Percentiles rank a stretch among this genome's conserved stretches.
These are phyloP conservation scores for Torulaspora franciscae DNA, from an alignment of 805 yeast species.

Conservation along the genomic window DNA sequence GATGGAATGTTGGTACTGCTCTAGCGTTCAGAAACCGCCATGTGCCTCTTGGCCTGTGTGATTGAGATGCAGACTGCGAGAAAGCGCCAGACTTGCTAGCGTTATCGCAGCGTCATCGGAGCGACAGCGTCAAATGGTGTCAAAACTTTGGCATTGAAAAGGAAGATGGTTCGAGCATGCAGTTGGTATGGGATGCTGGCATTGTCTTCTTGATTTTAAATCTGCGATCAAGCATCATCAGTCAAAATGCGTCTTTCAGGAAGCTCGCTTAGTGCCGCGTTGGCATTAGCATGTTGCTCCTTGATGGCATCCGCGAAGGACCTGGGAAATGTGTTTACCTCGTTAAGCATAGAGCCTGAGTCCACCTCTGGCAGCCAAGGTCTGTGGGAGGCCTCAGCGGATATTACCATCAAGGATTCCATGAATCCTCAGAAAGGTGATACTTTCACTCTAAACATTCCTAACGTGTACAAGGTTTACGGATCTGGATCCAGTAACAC, in stretches of 20 bases:
- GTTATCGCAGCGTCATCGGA: too few species aligned
- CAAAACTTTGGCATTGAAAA: too few species aligned
- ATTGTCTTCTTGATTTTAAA: background rate
- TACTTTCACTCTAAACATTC: constrained; percentile 12
- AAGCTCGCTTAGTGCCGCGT: constrained; percentile 5
- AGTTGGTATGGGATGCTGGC: background rate
- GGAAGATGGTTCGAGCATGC: background rate
- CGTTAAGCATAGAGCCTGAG: constrained; percentile 6
- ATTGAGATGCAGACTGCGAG: too few species aligned
- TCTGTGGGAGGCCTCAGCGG: constrained; percentile 13
- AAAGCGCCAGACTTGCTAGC: too few species aligned
- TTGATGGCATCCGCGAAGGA: constrained; percentile 12
- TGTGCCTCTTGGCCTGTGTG: too few species aligned
- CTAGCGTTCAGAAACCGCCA: too few species aligned
- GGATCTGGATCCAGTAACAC: constrained; percentile 7
- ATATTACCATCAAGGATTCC: constrained; percentile 10
- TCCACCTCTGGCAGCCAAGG: constrained; percentile 2
- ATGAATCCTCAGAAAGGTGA: constrained; percentile 15
- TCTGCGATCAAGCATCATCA: background rate
- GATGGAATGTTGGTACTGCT: too few species aligned
- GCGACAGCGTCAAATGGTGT: too few species aligned
- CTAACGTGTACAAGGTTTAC: constrained; percentile 14
- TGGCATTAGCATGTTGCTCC: constrained; percentile 4
- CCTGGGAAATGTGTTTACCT: constrained; percentile 15
- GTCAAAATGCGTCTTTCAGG: constrained; percentile 1